Evolutionary conservation across 1,139 yeast genomes (phyloP), one percentile per base, ranked within the genome.

Genomic region (Candida mesenterica): DNA sequence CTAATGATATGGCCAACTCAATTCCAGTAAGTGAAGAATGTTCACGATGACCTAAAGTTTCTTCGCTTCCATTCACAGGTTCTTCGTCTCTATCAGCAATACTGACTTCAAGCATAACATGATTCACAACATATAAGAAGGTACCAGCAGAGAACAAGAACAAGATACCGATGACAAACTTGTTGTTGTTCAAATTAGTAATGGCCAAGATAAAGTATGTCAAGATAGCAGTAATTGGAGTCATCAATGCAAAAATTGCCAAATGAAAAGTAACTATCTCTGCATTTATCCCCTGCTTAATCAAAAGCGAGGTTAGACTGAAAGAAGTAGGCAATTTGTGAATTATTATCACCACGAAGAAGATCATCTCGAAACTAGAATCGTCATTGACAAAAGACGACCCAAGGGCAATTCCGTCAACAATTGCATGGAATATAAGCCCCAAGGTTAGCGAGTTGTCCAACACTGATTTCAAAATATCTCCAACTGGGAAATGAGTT

Each of bases 321-420:
- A 84, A 81, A 4, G 88, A 72, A 0, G 92, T 82, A 0, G 95
- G 95, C 4, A 84, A 65, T 53, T 84, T 84, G 63, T 84, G 95
- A 20, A 83, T 55, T 40, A 84, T 68, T 15, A 85, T 75, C 13
- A 87, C 82, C 6, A 75, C 38, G 44, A 76, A 75, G 42, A 81
- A 69, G 14, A 79, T 49, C n/a, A 75, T 46, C 30, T 72, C 72
- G 22, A 83, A 57, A 2, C 74, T 59, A 3, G 68, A 50, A 39
- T 68, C 63, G 1, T 69, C 65, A 2, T 77, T 54, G 22, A 74
- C 61, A 30, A 77, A 68, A 1, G 85, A 68, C 0, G 86, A 75
- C 0, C 90, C 89, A 30, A 84, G 62, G 0, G 89, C 80, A n/a
- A 84, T 64, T 2, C 95, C 95, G 49, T 84, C 95, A 1, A 86